phyloP scores from a whole-genome alignment of 768 basidiomycete genomes.

The Leccinum subgranulosum region DNA sequence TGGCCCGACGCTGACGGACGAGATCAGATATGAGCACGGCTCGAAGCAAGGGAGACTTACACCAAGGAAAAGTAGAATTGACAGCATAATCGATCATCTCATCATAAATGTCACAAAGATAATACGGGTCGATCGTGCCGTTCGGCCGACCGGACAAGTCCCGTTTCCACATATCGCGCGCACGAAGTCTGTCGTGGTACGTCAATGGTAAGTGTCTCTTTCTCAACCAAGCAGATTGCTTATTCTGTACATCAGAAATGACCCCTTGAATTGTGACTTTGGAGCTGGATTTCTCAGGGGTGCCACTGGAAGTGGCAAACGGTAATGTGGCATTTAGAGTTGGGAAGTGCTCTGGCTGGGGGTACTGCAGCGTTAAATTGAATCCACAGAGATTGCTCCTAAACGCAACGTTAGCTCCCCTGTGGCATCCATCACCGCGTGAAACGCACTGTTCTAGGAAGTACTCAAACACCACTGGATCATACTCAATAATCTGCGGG shows the following conservation, averaged over 20 bases:
- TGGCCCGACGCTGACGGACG: conserved; percentile 17
- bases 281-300: not conserved
- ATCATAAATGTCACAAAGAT: conserved; percentile 56
- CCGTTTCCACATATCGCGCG: conserved; percentile 37
- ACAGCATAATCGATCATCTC: conserved; percentile 68
- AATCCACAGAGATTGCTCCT: conserved; percentile 44
- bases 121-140: conserved; percentile 58
- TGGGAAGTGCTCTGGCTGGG: no score
- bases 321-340: no score
- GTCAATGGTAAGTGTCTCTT: conserved; percentile 14
- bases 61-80: conserved; percentile 67
- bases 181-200: conserved; percentile 17
- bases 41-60: conserved; percentile 24
- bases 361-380: no score
- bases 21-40: not conserved
- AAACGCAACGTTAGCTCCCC: not conserved
- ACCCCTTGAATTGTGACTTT: conserved; percentile 8
- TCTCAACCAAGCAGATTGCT: conserved; percentile 3
- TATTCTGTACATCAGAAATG: conserved; percentile 19
- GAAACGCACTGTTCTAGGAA: conserved; percentile 62
- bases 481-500: conserved; percentile 72
- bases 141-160: conserved; percentile 49
- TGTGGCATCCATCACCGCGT: not conserved
- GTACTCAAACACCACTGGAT: conserved; percentile 61
- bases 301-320: no score